phyloP scores from a whole-genome alignment of 2,329 filamentous ascomycete genomes.

The Aspergillus sojae region DNA sequence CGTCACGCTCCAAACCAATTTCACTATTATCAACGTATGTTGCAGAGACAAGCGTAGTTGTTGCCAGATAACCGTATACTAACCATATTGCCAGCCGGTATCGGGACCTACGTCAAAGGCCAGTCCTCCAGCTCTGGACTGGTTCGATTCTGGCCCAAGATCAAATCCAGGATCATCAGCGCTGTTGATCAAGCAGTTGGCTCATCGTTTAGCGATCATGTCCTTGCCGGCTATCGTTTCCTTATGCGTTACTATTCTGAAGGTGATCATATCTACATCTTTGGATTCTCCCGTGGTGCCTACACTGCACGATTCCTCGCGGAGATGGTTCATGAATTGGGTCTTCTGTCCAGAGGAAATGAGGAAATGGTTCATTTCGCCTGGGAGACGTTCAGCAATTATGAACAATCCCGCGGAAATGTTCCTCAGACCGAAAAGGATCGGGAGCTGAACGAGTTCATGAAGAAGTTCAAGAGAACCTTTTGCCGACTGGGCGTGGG shows the following conservation, averaged over 20 bases:
- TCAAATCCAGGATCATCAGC: slow-evolving; percentile 6
- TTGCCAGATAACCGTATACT: neutral
- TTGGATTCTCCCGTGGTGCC: slow-evolving; percentile 58
- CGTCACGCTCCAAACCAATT: slow-evolving; percentile 3
- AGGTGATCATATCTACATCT: slow-evolving; percentile 58
- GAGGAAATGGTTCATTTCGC: slow-evolving; percentile 59
- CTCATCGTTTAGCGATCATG: slow-evolving; percentile 52
- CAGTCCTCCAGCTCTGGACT: slow-evolving; percentile 5
- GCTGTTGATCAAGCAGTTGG: slow-evolving; percentile 10
- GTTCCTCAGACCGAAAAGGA: slow-evolving; percentile 18
- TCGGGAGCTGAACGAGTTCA: slow-evolving; percentile 26
- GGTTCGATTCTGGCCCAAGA: slow-evolving; percentile 1
- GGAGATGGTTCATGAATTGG: slow-evolving; percentile 55
- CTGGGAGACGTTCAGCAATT: slow-evolving; percentile 37
- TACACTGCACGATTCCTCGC: slow-evolving; percentile 58
- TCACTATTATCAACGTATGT: slow-evolving; percentile 11
- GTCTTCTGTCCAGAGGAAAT: slow-evolving; percentile 54
- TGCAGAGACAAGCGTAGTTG: neutral
- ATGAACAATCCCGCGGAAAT: slow-evolving; percentile 36
- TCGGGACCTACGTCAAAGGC: slow-evolving; percentile 10
- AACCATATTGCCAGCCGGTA: slow-evolving; percentile 5
- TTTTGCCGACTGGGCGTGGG: slow-evolving; percentile 52
- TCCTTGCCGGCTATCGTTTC: slow-evolving; percentile 57
- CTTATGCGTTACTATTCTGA: slow-evolving; percentile 58
- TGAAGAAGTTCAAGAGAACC: slow-evolving; percentile 51